phyloP scores from a whole-genome alignment of 2,329 filamentous ascomycete species.

The Sclerotinia nivalis region DNA sequence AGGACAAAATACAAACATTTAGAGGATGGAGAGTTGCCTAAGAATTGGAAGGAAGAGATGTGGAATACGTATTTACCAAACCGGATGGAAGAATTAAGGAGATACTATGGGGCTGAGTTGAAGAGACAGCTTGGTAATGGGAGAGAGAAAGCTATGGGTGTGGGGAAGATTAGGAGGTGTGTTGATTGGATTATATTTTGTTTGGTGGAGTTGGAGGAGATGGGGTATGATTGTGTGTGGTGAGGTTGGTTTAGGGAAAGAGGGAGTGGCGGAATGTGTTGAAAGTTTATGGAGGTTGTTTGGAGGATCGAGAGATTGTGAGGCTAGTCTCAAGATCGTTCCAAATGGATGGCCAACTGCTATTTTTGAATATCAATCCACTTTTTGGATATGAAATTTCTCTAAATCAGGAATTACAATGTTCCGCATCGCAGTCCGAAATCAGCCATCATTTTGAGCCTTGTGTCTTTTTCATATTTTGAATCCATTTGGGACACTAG shows the following conservation, averaged over 20 bases:
- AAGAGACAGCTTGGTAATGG: neutral
- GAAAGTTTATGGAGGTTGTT: too few relatives aligned
- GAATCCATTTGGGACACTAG: neutral
- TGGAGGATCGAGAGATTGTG: too few relatives aligned
- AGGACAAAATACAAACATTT: neutral
- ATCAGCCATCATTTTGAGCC: neutral
- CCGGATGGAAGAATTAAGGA: neutral
- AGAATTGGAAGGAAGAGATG: neutral
- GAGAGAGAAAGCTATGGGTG: too few relatives aligned
- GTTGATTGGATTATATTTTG: slow-evolving; percentile 3
- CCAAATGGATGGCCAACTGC: neutral
- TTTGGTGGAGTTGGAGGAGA: neutral
- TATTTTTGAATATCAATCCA: neutral
- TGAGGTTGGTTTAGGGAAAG: neutral
- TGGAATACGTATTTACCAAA: neutral
- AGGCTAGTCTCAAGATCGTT: neutral
- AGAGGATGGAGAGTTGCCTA: neutral
- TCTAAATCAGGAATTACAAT: neutral
- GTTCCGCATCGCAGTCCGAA: neutral
- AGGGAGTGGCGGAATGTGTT: neutral
- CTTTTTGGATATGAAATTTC: neutral
- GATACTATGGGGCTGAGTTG: neutral
- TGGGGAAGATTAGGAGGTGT: neutral
- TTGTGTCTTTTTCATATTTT: too few relatives aligned
- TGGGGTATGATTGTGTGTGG: neutral